phyloP scores from a whole-genome alignment of 2,329 filamentous ascomycete genomes.

The Phialocephala sp. region DNA sequence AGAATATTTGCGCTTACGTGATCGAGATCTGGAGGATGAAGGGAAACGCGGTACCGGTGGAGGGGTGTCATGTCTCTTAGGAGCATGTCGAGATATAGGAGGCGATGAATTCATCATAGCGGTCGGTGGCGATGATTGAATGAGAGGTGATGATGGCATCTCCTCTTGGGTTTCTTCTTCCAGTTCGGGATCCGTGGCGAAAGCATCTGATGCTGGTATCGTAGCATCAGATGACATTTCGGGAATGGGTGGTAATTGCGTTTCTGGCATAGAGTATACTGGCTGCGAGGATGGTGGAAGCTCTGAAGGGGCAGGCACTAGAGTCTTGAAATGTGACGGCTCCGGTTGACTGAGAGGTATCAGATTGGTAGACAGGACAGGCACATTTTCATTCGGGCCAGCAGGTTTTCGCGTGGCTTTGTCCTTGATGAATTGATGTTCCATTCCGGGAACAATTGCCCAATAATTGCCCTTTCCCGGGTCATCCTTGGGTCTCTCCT shows the following conservation, averaged over 20 bases:
- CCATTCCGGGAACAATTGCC: conserved; percentile 89
- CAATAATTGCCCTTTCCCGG: conserved; percentile 98
- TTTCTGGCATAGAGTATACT: conserved; percentile 30
- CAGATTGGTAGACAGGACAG: conserved; percentile 36
- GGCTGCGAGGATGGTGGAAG: conserved; percentile 33
- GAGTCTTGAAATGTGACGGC: conserved; percentile 36
- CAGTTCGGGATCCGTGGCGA: conserved; percentile 54
- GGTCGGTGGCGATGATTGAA: conserved; percentile 71
- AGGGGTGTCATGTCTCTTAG: conserved; percentile 72
- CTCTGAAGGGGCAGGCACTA: conserved; percentile 36
- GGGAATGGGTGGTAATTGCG: conserved; percentile 31
- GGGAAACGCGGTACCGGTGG: conserved; percentile 69
- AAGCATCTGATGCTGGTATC: conserved; percentile 72
- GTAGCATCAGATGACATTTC: conserved; percentile 81
- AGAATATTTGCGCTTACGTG: conserved; percentile 77
- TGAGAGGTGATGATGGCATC: conserved; percentile 47
- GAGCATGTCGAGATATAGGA: conserved; percentile 68
- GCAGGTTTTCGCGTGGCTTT: conserved; percentile 70
- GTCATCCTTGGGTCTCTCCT: conserved; percentile 94
- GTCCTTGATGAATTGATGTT: conserved; percentile 87
- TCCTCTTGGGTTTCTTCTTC: conserved; percentile 49
- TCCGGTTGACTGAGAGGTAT: conserved; percentile 34
- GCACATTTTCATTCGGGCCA: conserved; percentile 59
- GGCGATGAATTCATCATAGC: conserved; percentile 87
- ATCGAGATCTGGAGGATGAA: conserved; percentile 65